phyloP scores from a whole-genome alignment of 2,329 filamentous ascomycete species.

The Clarireedia paspali region DNA sequence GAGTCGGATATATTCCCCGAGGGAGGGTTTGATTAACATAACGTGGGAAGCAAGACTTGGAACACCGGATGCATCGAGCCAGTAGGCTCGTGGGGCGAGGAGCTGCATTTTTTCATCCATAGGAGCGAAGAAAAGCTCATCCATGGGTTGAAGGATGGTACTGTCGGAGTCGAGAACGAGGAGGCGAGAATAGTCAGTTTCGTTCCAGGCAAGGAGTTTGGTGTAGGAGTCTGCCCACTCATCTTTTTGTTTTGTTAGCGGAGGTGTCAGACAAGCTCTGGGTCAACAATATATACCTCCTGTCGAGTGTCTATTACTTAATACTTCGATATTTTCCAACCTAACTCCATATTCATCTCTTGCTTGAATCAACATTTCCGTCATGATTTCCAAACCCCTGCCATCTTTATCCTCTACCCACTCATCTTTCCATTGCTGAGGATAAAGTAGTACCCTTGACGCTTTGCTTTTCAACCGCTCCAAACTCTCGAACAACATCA shows the following conservation, averaged over 20 bases:
- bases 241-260: background rate
- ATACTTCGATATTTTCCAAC: conserved; percentile 35
- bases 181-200: conserved; percentile 46
- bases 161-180: conserved; percentile 20
- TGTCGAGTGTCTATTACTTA: conserved; percentile 29
- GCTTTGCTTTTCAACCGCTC: conserved; percentile 35
- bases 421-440: conserved; percentile 20
- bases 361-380: conserved; percentile 31
- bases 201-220: conserved; percentile 62
- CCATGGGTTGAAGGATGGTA: conserved; percentile 37
- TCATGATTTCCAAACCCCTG: conserved; percentile 28
- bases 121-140: conserved; percentile 54
- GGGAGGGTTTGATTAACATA: conserved; percentile 48
- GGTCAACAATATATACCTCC: conserved; percentile 29
- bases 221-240: conserved; percentile 42
- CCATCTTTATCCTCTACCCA: conserved; percentile 30
- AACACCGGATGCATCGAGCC: conserved; percentile 38
- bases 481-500: conserved; percentile 43
- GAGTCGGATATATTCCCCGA: conserved; percentile 39
- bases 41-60: conserved; percentile 45
- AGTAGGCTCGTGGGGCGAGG: conserved; percentile 52
- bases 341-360: conserved; percentile 39
- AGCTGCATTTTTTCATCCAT: conserved; percentile 36
- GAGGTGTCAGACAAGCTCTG: too few species aligned
- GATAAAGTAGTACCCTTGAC: conserved; percentile 41